Evolutionary conservation across 306 rosid genomes (phyloP), one percentile per base, ranked within the genome.

Genomic region (Casuarina equisetifolia): DNA sequence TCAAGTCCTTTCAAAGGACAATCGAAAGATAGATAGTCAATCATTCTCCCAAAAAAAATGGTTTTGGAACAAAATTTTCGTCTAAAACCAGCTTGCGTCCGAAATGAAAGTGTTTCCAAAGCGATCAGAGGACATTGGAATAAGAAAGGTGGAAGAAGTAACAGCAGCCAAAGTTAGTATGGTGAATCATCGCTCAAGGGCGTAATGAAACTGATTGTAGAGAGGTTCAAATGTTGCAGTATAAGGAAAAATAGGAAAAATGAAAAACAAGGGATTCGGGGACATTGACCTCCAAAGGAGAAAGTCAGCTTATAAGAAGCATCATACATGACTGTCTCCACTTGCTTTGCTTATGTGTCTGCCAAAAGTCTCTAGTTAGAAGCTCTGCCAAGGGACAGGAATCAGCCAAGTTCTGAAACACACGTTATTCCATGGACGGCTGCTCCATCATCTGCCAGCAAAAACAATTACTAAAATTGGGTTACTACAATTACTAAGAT

Each of bases 281-380:
- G 58, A 52, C 8, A 17, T 52, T 52, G 58, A 20, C 20, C 20
- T 5, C 40, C 48, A 40, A 36, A 40, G 45, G 70, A 64, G 13
- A 58, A 9, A 20, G 6, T 11, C 39, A 19, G 0, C 55, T 39
- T 46, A 45, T 49, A 70, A 32, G 19, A 46, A 70, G 32, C 73
- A 36, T 44, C 51, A 55, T 36, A 63, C 45, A 71, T 63, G 71
- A 70, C 25, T 70, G 64, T 50, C 54, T 69, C 48, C 42, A 40
- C 16, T 44, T 32, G 73, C 72, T 58, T 72, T 64, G 12, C 17
- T 0, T 39, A 36, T 7, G 55, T 35, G 49, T 64, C 70, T 44
- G 42, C 74, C 61, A 76, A 51, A 40, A 76, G 55, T 45, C n/a
- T 79, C 69, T 66, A 66, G 78, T 25, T 66, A 62, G 50, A 12